Conservation (phyloP, 139 green algal genomes). For the Chlorella vulgaris region DNA sequence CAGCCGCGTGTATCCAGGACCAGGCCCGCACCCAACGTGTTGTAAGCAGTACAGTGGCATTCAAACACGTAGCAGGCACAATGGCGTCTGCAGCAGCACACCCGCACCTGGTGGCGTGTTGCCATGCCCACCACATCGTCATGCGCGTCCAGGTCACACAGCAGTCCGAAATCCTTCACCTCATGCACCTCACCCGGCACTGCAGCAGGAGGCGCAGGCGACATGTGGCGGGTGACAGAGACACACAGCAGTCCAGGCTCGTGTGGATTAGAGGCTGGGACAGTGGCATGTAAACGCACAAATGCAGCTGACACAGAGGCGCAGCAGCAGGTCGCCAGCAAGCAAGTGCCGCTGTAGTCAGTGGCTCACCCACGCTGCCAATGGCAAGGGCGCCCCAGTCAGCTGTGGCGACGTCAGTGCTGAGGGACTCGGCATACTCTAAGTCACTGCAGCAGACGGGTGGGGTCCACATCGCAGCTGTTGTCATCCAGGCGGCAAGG, state of each 20-base stretch:
- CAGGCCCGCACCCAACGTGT: not conserved
- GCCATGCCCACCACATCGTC: conserved; percentile 65
- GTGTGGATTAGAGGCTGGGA: not conserved
- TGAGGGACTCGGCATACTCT: conserved; percentile 50
- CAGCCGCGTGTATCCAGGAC: no score
- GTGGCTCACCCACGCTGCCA: conserved; percentile 7
- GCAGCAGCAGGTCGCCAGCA: not conserved
- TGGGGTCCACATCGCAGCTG: no score
- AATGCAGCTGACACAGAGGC: no score
- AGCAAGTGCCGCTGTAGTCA: not conserved
- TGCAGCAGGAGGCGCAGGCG: not conserved
- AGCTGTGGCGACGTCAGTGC: not conserved
- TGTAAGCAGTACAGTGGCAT: not conserved
- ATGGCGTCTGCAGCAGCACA: no score
- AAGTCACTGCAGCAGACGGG: conserved; percentile 52
- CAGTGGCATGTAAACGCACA: no score
- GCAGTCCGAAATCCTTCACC: conserved; percentile 71
- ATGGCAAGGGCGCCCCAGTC: conserved; percentile 32
- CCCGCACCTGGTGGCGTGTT: conserved; percentile 37
- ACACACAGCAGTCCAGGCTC: not conserved
- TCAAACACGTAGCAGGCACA: not conserved
- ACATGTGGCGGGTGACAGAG: not conserved
- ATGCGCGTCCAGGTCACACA: conserved; percentile 72
- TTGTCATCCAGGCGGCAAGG: not conserved
- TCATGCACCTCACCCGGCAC: conserved; percentile 60